Base-by-base conservation (phyloP, 2,329 filamentous ascomycete genomes). In the Penicillium janthinellum region DNA sequence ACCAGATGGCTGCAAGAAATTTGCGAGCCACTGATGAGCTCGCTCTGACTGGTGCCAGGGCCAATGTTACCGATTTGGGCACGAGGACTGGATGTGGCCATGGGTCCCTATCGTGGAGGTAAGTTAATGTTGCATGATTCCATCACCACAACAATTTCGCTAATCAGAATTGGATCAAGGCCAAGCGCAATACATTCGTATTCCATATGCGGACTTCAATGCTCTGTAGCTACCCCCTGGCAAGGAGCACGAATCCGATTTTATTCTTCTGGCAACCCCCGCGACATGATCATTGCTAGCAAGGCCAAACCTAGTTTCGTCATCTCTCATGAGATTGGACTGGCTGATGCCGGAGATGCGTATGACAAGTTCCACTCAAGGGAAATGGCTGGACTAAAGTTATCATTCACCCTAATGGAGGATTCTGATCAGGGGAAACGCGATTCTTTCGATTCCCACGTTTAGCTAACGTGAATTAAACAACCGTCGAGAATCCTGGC, bases 301-400 rank as follows among this genome's bases (percentile, higher is more conserved):
- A 83, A 82, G 59, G 87, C 87, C 0, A 88, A 87, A 71, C 87
- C 87, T 4, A 86, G 82, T 57, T 90, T 89, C 64, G 86, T 89
- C 1, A 85, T 89, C 6, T 86, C 83, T 1, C 86, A 89, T 63
- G 85, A 88, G 67, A 84, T 89, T 58, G 78, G 77, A 10, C 82
- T 90, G 22, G 86, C 88, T 2, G 85, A 87, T 22, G 86, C 85
- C 0, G 82, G 83, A 14, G 72, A 75, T 6, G 86, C 86, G 0
- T 89, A 89, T 65, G 81, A 86, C 49, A 89, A 88, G 70, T 89
- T 89, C 67, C 86, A 89, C 68, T 83, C 85, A 73, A 77, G 86
- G 51, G 81, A 87, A 86, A 89, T 47, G 87, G 87, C 0, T 89
- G 87, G 63, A 88, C 86, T 12, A 89, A 90, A 75, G 86, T 89